Conservation (phyloP, 176 grass and related monocot genomes). For the Themeda triandra region DNA sequence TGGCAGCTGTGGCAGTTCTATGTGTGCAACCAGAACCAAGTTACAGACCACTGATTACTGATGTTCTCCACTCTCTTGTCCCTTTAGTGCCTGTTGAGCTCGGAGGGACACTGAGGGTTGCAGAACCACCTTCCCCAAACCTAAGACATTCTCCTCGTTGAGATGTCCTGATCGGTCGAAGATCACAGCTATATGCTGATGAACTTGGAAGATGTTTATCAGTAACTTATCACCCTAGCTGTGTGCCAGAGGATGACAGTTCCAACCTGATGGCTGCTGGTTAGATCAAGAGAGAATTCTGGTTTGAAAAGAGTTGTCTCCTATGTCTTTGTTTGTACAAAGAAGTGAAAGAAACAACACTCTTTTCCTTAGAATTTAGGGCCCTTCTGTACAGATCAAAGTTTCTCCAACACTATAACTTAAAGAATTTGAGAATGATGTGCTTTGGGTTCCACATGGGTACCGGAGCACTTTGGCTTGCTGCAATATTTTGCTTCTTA, state of each 20-base stretch:
- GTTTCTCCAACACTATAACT: slow-evolving; percentile 29
- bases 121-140: slow-evolving; percentile 43
- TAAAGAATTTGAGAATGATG: background rate
- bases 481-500: background rate
- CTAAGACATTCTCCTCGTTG: slow-evolving; percentile 27
- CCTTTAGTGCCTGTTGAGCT: slow-evolving; percentile 86
- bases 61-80: slow-evolving; percentile 93
- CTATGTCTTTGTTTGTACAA: slow-evolving; percentile 31
- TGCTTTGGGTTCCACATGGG: background rate
- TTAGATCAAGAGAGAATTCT: slow-evolving; percentile 20
- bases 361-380: slow-evolving; percentile 32
- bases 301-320: slow-evolving; percentile 19
- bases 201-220: background rate
- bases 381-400: slow-evolving; percentile 20
- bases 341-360: slow-evolving; percentile 12
- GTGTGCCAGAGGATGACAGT: slow-evolving; percentile 5
- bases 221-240: slow-evolving; percentile 24
- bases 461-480: slow-evolving; percentile 10
- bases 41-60: slow-evolving; percentile 93
- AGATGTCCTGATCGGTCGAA: background rate
- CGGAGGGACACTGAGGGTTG: slow-evolving; percentile 68
- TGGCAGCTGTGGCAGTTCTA: slow-evolving; percentile 87
- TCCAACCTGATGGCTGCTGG: slow-evolving; percentile 21
- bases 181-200: background rate
- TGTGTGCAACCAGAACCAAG: slow-evolving; percentile 94